Conservation (phyloP, 305 asterid species). For the Ilex paraguariensis region DNA sequence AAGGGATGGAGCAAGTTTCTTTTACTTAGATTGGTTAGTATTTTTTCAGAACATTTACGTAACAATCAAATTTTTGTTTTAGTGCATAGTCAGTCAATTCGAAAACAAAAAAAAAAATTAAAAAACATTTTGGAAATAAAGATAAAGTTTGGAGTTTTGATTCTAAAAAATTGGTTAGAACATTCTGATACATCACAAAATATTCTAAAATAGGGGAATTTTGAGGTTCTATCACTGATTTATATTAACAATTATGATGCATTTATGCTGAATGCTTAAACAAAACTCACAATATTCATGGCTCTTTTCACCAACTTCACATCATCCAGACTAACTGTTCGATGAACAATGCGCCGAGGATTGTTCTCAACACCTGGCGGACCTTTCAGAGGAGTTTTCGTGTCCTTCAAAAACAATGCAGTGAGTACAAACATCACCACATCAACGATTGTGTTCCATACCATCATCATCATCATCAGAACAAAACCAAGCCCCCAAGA, state of each 20-base stretch:
- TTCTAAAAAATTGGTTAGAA: too few relatives aligned
- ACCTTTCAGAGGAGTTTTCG: constrained; percentile 22
- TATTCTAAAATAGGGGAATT: too few relatives aligned
- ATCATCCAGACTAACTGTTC: constrained; percentile 24
- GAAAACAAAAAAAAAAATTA: too few relatives aligned
- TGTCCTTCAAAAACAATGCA: constrained; percentile 29
- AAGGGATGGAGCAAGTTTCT: too few relatives aligned
- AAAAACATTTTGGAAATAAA: too few relatives aligned
- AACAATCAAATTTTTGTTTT: too few relatives aligned
- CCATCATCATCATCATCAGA: constrained; percentile 8
- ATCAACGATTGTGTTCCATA: constrained; percentile 20
- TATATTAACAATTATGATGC: not conserved
- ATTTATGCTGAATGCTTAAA: not conserved
- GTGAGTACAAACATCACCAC: constrained; percentile 23
- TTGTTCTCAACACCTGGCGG: constrained; percentile 3
- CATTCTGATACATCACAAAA: too few relatives aligned
- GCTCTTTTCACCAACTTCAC: constrained; percentile 24
- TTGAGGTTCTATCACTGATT: too few relatives aligned
- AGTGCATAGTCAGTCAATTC: too few relatives aligned
- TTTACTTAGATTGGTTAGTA: too few relatives aligned
- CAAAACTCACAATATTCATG: constrained; percentile 15
- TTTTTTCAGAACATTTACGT: too few relatives aligned
- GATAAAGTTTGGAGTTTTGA: too few relatives aligned
- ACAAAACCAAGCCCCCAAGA: not conserved
- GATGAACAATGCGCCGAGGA: constrained; percentile 23